Conservation (phyloP, 352 stramenopile genomes). For the Elongisporangium prolatum region DNA sequence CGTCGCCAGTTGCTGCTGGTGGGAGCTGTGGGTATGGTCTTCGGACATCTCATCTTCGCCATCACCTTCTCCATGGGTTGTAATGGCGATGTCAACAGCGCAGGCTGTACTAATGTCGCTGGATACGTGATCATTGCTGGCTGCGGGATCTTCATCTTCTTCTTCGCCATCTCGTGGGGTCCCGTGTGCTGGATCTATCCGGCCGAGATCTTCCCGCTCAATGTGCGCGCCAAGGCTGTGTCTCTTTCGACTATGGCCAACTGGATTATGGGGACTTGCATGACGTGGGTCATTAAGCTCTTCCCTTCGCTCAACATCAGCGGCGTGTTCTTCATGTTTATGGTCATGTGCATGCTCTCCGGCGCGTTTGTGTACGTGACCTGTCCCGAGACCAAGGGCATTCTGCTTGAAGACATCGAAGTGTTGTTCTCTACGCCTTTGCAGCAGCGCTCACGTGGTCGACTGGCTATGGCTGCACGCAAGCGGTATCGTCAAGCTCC, state of each 20-base stretch:
- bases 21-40: conserved; percentile 19
- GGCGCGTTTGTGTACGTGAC: conserved; percentile 39
- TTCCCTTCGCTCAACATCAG: conserved; percentile 42
- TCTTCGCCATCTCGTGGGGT: neutral
- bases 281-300: conserved; percentile 47
- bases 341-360: conserved; percentile 28
- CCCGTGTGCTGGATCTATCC: neutral
- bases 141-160: neutral
- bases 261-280: conserved; percentile 16
- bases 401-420: conserved; percentile 60
- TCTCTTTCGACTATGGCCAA: conserved; percentile 15
- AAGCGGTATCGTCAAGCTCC: neutral
- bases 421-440: conserved; percentile 23
- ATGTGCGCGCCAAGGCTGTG: conserved; percentile 16
- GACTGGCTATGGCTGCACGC: neutral
- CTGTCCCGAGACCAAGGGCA: conserved; percentile 42
- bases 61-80: conserved; percentile 18
- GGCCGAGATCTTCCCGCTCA: neutral
- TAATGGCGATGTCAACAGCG: conserved; percentile 4
- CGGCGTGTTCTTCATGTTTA: conserved; percentile 50
- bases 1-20: conserved; percentile 20
- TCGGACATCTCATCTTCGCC: conserved; percentile 17
- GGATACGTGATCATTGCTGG: conserved; percentile 18
- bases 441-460: neutral
- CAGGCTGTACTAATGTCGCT: conserved; percentile 9